Base-by-base conservation (phyloP, 1,284 basidiomycete genomes). In the Xerocomus nothofagi region DNA sequence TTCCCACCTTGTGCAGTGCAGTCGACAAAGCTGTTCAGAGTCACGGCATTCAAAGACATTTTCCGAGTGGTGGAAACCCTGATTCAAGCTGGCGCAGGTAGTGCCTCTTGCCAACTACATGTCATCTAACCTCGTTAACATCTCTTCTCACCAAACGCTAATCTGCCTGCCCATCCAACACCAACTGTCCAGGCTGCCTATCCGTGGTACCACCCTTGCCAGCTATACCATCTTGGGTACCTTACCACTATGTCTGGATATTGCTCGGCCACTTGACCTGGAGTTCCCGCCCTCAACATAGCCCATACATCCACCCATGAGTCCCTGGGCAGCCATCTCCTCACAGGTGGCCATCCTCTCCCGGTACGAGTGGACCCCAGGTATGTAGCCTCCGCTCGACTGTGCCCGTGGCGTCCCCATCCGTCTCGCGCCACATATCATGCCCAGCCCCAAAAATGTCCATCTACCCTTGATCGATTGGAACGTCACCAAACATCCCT, bases 401-500 rank as follows among this genome's bases (percentile, higher is more conserved):
- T 54, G 52, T 56, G 37, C 53, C 12, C 49, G 21, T 14, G 49
- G 58, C 29, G 11, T 62, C 27, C 61, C 61, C 17, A 54, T 71
- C 26, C 53, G 50, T 24, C 59, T 75, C 40, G 64, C 66, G 2
- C 69, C 67, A 0, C 56, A 61, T 50, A 51, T 74, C 4, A 63
- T 67, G 21, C 68, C 69, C 6, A 75, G 74, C 39, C 72, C 72
- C 0, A 52, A 57, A 27, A 65, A 67, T 27, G 42, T 62, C 12
- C 39, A 59, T 15, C 47, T 67, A n/a, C 71, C 74, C 6, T 50
- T 60, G 38, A 56, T 74, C 29, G 39, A 60, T 15, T 75, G 73
- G 73, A 71, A 74, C 51, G 39, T 75, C 29, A 60, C 68, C 6
- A 62, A 64, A 31, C 59, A 63, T 30, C 71, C 72, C 0, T 49